Evolutionary conservation across 257 asterid genomes (phyloP), one percentile per base, ranked within the genome.

Genomic region (Nemophila menziesii): DNA sequence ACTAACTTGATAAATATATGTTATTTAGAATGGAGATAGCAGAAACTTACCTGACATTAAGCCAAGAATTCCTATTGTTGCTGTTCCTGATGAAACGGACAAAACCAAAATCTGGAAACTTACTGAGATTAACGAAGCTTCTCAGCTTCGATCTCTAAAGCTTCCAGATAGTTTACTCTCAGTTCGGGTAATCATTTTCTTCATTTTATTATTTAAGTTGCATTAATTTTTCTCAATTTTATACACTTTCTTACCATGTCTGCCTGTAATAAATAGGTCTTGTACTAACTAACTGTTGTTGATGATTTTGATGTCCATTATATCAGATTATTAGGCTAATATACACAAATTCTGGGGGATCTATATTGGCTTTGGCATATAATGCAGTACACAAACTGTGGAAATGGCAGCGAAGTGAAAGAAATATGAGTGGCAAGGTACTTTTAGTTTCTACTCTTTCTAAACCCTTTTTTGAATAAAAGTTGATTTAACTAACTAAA

Each of bases 381-480:
- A 73, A 79, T 54, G 82, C 78, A 5, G 70, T 71, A 33, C 94
- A 79, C 78, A 73, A 73, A 63, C 77, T 76, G 2, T 82, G 92
- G 94, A 82, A 75, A 60, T 82, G 84, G 94, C 69, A 62, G 51
- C 49, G 55, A 18, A 70, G 43, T 46, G 81, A 73, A 46, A 50
- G 58, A 46, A 75, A 73, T 38, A 13, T 20, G 24, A 22, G 57
- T n/a, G 87, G 75, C 64, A 74, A 66, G 77, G 84, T 77, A 67
- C 36, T 49, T 33, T 29, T 2, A 29, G 8, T 29, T 18, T 38
- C 27, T 11, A 43, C 52, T 51, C 48, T n/a, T n/a, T n/a, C n/a
- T 18, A 13, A 39, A 44, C 17, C 48, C 18, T 40, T 41, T 38
- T 50, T 20, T 29, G 39, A 23, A 29, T 29, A 13, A 2, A n/a